A percentile compares a stretch with the other conserved stretches of the same genome.
phyloP scores from a whole-genome alignment of 495 filamentous ascomycete genomes.

The Annulohypoxylon nitens region DNA sequence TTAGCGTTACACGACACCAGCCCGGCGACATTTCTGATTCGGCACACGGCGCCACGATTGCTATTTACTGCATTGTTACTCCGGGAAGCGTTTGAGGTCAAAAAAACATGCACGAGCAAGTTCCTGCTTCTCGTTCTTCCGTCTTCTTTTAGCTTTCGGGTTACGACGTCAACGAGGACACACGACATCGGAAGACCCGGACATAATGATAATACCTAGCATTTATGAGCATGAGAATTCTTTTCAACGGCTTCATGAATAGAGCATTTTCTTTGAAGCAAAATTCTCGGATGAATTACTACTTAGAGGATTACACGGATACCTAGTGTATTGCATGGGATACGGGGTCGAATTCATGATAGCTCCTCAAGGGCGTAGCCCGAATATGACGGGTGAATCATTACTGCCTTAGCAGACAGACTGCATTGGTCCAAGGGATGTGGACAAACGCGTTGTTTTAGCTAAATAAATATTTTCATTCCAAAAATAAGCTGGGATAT shows the following conservation, averaged over 20 bases:
- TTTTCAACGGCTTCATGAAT: slow-evolving; percentile 4
- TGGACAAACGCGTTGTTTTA: slow-evolving; percentile 8
- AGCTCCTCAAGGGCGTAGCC: slow-evolving; percentile 2
- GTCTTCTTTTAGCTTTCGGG: background rate
- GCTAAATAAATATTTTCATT: slow-evolving; percentile 10
- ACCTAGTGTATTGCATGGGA: background rate
- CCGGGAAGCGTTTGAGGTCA: background rate
- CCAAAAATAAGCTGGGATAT: background rate
- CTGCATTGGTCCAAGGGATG: slow-evolving; percentile 1
- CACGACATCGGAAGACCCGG: background rate
- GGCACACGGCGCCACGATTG: slow-evolving; percentile 23
- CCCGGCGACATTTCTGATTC: slow-evolving; percentile 13
- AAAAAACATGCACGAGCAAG: slow-evolving; percentile 13
- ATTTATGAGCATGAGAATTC: background rate
- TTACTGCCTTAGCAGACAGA: background rate
- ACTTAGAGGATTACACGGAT: background rate
- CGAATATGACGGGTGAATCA: slow-evolving; percentile 18
- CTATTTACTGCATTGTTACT: background rate
- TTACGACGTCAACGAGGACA: background rate
- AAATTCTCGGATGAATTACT: background rate
- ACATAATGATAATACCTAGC: background rate
- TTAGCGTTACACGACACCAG: slow-evolving; percentile 16
- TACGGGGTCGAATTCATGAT: background rate
- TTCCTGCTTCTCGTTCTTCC: slow-evolving; percentile 6
- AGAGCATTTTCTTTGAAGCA: background rate